Evolutionary conservation across 176 grass and related monocot genomes (phyloP).

Genomic region (Triticum turgidum): DNA sequence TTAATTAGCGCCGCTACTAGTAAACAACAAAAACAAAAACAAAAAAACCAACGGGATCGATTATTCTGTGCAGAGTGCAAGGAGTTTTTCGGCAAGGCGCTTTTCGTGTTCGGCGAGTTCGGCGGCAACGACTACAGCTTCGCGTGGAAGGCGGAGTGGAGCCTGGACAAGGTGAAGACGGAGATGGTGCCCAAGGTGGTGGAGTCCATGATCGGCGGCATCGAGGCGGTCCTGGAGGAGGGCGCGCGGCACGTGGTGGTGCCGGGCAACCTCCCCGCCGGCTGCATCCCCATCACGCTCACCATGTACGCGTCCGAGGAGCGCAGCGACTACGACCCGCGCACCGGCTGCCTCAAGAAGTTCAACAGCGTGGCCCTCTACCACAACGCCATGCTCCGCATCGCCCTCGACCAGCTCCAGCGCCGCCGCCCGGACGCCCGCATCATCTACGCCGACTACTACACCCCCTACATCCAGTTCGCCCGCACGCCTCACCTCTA

Average conservation of each 20-base stretch:
- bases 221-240: constrained; percentile 51
- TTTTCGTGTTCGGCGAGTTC: constrained; percentile 90
- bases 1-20: not conserved
- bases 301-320: constrained; percentile 54
- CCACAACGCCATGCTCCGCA: constrained; percentile 68
- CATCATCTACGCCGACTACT: constrained; percentile 84
- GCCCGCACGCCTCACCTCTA: constrained; percentile 52
- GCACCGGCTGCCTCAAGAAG: constrained; percentile 73
- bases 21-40: too few relatives aligned
- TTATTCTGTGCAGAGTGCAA: constrained; percentile 41
- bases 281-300: constrained; percentile 69
- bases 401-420: constrained; percentile 50
- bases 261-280: constrained; percentile 67
- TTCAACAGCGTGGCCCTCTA: constrained; percentile 53
- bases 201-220: constrained; percentile 35
- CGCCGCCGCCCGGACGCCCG: constrained; percentile 34
- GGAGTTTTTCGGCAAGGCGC: constrained; percentile 49
- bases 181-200: constrained; percentile 55
- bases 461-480: constrained; percentile 57
- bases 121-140: constrained; percentile 92
- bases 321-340: constrained; percentile 45
- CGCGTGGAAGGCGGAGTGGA: constrained; percentile 57
- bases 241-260: constrained; percentile 72
- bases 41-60: too few relatives aligned
- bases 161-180: constrained; percentile 47